phyloP scores from a whole-genome alignment of 176 grass and related monocot species.

The Phoenix roebelenii region DNA sequence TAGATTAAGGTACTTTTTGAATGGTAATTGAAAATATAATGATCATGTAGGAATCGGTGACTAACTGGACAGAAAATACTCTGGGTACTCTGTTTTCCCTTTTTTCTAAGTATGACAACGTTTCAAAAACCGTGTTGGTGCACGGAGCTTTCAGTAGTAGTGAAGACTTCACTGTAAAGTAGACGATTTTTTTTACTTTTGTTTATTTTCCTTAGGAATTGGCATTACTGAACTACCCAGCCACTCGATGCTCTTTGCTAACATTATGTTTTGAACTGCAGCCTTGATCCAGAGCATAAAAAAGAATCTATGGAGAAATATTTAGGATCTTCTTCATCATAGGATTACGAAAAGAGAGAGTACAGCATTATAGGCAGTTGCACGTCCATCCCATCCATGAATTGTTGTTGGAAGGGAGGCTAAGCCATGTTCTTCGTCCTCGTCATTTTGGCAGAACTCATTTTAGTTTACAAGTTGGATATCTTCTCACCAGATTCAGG shows the following conservation, averaged over 20 bases:
- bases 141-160: no score
- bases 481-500: not conserved
- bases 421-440: not conserved
- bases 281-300: constrained; percentile 94
- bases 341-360: not conserved
- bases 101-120: no score
- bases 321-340: constrained; percentile 48
- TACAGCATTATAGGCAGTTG: no score
- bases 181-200: not conserved
- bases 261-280: constrained; percentile 23
- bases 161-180: no score
- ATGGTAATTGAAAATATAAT: no score
- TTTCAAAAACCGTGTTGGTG: no score
- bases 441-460: no score
- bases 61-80: no score
- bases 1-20: no score
- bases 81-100: no score
- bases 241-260: not conserved
- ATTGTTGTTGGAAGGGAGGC: not conserved
- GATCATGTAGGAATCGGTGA: no score
- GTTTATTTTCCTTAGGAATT: not conserved
- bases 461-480: no score
- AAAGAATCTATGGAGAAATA: constrained; percentile 93
- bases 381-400: not conserved
- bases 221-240: not conserved